A percentile compares a stretch with the other conserved stretches of the same genome.
phyloP scores from a whole-genome alignment of 257 asterid species.

The Gentiana dahurica region DNA sequence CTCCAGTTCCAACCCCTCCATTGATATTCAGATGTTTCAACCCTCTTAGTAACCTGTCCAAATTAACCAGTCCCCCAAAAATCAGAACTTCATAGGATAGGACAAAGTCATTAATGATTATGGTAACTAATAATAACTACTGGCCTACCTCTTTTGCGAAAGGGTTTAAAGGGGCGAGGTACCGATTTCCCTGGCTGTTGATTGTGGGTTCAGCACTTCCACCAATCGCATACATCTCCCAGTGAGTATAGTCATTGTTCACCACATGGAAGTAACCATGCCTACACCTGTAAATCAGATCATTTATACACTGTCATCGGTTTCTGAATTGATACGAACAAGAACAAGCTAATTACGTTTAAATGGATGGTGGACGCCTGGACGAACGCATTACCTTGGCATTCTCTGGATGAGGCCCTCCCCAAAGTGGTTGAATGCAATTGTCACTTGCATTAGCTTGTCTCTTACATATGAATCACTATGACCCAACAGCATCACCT shows the following conservation, averaged over 20 bases:
- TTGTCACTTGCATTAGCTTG: conserved; percentile 91
- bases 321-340: too few species aligned
- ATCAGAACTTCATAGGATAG: background rate
- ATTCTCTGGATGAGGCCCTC: conserved; percentile 90
- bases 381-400: conserved; percentile 56
- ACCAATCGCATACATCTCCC: conserved; percentile 98
- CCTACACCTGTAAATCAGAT: conserved; percentile 49
- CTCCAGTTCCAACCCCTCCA: conserved; percentile 98
- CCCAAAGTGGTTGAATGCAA: conserved; percentile 91
- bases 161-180: conserved; percentile 64
- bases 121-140: conserved; percentile 1
- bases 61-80: conserved; percentile 3
- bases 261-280: conserved; percentile 94
- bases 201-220: conserved; percentile 90
- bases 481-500: conserved; percentile 95
- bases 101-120: background rate
- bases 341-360: too few species aligned
- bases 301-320: too few species aligned
- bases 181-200: conserved; percentile 90
- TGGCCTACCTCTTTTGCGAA: conserved; percentile 72
- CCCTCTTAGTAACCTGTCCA: conserved; percentile 82
- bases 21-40: conserved; percentile 43
- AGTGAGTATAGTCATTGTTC: conserved; percentile 93
- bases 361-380: too few species aligned
- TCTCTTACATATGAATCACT: conserved; percentile 78